Evolutionary conservation across 441 rosid genomes (phyloP).

Genomic region (Mallotus repandus): DNA sequence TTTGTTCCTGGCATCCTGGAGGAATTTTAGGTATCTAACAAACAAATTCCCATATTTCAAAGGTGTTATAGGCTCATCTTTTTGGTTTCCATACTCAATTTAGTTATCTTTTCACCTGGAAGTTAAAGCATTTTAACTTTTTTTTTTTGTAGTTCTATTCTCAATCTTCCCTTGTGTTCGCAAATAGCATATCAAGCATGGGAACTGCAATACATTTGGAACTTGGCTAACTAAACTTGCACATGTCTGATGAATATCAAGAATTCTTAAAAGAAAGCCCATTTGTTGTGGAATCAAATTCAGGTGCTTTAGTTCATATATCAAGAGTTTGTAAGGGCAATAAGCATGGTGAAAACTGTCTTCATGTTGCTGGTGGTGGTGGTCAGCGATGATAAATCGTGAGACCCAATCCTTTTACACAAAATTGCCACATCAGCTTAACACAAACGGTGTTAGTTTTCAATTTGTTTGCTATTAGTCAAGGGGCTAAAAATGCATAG

Average conservation of each 20-base stretch:
- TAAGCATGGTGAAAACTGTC: no score
- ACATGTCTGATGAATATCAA: conserved; percentile 92
- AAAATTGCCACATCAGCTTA: no score
- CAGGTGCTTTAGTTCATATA: conserved; percentile 85
- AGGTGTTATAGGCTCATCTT: not conserved
- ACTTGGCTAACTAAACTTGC: conserved; percentile 94
- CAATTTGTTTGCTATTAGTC: no score
- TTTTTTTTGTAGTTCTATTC: conserved; percentile 69
- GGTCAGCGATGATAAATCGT: no score
- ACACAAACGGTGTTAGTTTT: no score
- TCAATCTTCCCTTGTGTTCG: conserved; percentile 93
- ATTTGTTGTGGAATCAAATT: conserved; percentile 88
- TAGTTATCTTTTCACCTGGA: not conserved
- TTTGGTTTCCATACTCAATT: conserved; percentile 8
- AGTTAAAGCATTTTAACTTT: conserved; percentile 20
- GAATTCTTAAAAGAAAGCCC: conserved; percentile 84
- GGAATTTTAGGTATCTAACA: conserved; percentile 4
- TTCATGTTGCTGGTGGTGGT: no score
- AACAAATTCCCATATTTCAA: not conserved
- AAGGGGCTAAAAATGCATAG: no score
- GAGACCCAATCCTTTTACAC: no score
- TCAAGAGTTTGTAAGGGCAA: conserved; percentile 46
- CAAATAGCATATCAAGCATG: conserved; percentile 77
- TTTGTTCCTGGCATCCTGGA: conserved; percentile 15
- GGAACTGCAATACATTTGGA: conserved; percentile 89